Conservation (phyloP, 2,329 filamentous ascomycete species). For the Dactylella cylindrospora region DNA sequence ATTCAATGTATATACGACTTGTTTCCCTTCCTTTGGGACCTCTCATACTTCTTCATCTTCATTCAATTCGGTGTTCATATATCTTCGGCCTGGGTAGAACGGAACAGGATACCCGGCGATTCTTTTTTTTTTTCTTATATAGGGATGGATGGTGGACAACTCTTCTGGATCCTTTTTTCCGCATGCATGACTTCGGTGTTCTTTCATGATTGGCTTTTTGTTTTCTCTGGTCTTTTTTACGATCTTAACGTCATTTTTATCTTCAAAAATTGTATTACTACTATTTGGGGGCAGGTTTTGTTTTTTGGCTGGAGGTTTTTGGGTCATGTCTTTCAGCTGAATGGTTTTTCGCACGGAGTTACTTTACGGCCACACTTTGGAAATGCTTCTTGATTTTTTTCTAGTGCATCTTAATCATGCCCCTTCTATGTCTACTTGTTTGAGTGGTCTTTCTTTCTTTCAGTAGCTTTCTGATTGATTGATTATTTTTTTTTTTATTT, state of each 20-base stretch:
- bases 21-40: no score
- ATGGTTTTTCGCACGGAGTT: background rate
- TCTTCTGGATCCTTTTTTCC: background rate
- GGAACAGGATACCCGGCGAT: constrained; percentile 31
- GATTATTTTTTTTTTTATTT: background rate
- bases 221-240: constrained; percentile 11
- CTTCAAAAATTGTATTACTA: no score
- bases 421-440: no score
- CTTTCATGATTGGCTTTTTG: background rate
- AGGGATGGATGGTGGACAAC: constrained; percentile 1
- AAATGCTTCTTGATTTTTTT: no score
- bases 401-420: no score
- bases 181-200: constrained; percentile 5
- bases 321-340: no score
- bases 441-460: no score
- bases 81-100: constrained; percentile 31
- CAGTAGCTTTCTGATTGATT: no score
- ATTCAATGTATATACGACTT: constrained; percentile 27
- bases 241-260: no score
- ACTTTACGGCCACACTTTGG: constrained; percentile 2
- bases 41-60: constrained; percentile 13
- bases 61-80: constrained; percentile 27
- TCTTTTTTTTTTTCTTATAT: constrained; percentile 15
- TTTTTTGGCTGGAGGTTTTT: no score
- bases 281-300: no score